Conservation (phyloP, 1,284 basidiomycete genomes). For the Bondarzewia mesenterica region DNA sequence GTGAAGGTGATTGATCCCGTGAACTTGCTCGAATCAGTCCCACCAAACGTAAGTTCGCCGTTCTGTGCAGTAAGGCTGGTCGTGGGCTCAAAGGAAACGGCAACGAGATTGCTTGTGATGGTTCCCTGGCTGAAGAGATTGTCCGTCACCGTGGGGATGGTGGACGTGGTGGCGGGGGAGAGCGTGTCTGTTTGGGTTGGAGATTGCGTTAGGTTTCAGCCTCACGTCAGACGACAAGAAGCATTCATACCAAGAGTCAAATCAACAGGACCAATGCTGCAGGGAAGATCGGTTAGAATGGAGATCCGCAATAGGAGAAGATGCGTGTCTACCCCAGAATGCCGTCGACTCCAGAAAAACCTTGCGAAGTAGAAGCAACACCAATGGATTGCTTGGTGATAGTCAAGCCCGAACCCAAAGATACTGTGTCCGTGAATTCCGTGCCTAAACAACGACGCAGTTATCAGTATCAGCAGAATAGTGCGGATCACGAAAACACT, state of each 20-base stretch:
- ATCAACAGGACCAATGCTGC: constrained; percentile 38
- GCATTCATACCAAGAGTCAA: constrained; percentile 30
- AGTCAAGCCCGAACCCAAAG: constrained; percentile 21
- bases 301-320: neutral
- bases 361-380: constrained; percentile 36
- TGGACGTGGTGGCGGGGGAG: constrained; percentile 19
- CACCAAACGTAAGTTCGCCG: constrained; percentile 31
- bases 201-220: constrained; percentile 2
- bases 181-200: constrained; percentile 17
- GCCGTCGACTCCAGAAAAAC: constrained; percentile 36
- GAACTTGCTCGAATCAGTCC: constrained; percentile 36
- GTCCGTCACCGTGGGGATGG: constrained; percentile 44
- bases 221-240: neutral
- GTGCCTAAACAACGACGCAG: constrained; percentile 14
- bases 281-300: neutral
- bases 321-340: constrained; percentile 38
- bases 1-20: constrained; percentile 37
- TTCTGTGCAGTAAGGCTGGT: constrained; percentile 16
- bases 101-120: constrained; percentile 31
- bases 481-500: constrained; percentile 1
- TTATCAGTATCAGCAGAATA: neutral
- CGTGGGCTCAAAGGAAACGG: constrained; percentile 39
- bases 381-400: constrained; percentile 46
- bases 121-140: constrained; percentile 33
- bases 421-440: constrained; percentile 38